phyloP scores from a whole-genome alignment of 495 filamentous ascomycete genomes.

The Lasiosphaeria miniovina region DNA sequence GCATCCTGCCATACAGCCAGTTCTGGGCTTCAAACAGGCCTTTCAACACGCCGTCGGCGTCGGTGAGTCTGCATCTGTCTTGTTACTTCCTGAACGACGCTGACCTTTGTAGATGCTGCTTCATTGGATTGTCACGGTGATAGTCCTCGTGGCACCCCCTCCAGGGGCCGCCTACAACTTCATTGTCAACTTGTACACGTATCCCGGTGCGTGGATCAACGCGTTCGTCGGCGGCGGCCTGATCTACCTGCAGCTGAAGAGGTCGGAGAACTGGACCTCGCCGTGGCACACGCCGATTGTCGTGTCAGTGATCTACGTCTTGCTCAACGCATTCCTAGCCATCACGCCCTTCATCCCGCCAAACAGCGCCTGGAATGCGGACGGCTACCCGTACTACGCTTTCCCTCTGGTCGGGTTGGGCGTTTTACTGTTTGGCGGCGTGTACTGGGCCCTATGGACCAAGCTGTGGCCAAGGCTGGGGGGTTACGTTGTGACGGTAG shows the following conservation, averaged over 20 bases:
- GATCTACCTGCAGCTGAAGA: constrained; percentile 45
- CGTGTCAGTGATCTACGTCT: constrained; percentile 41
- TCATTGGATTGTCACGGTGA: constrained; percentile 50
- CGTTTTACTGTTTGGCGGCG: constrained; percentile 43
- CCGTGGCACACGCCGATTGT: constrained; percentile 45
- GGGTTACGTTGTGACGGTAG: constrained; percentile 44
- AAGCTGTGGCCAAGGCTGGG: constrained; percentile 43
- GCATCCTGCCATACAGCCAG: constrained; percentile 58
- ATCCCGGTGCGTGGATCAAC: constrained; percentile 54
- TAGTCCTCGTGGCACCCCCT: constrained; percentile 49
- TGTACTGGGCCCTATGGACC: constrained; percentile 53
- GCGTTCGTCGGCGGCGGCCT: constrained; percentile 47
- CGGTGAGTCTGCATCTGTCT: constrained; percentile 27
- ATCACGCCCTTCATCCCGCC: constrained; percentile 51
- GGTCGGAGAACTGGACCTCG: constrained; percentile 42
- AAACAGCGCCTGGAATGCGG: constrained; percentile 48
- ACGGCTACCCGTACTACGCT: constrained; percentile 50
- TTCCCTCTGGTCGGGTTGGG: constrained; percentile 51
- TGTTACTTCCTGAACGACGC: background rate
- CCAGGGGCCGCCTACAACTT: constrained; percentile 45
- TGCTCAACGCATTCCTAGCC: constrained; percentile 50
- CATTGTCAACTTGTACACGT: constrained; percentile 52
- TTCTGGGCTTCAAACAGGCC: constrained; percentile 43
- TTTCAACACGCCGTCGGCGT: constrained; percentile 39
- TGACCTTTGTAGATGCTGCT: constrained; percentile 38